Base-by-base conservation (phyloP, 139 green algal genomes). In the Chlorella sp. region DNA sequence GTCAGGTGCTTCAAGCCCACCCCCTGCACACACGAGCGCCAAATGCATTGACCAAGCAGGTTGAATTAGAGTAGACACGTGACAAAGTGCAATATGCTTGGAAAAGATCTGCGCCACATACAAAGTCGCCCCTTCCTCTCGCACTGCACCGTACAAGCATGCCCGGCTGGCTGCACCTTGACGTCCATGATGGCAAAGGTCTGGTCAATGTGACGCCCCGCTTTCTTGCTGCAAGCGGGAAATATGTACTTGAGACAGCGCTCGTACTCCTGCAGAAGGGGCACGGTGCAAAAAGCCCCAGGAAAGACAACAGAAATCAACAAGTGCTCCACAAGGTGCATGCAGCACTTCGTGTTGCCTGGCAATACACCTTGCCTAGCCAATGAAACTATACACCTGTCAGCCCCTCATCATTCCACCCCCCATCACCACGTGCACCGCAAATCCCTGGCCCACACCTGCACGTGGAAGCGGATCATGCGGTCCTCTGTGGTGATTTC, bases 161-260 rank as follows among this genome's bases (percentile, higher is more conserved):
- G 12, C 11, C 37, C 30, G 1, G 7, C 2, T 30, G 11, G 48
- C 48, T 68, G 4, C 39, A 81, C 97, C 88, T 96, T 96, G 22
- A 98, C 94, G 84, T 99, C 97, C 92, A 99, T 95, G 89, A 99
- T 98, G 79, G 95, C 96, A 92, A 98, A 97, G 0, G 95, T 98
- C 75, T 96, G 92, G 89, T 97, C 96, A 36, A 98, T 96, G 84
- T 97, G 92, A 22, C 89, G 91, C 24, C 93, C 95, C 19, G 89
- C 88, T 24, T 95, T 85, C 39, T 91, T 91, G 53, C 93, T 96
- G 95, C 94, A 97, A 7, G 97, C 92, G 16, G 97, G 97, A 89
- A 98, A 93, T 91, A 99, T 98, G 88, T 96, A 93, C 73, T 96
- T 95, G 28, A 95, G 80, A 90, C 95, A 97, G n/a, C 96, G 95